Evolutionary conservation across 306 rosid species (phyloP).

Genomic region (Rosa chinensis): DNA sequence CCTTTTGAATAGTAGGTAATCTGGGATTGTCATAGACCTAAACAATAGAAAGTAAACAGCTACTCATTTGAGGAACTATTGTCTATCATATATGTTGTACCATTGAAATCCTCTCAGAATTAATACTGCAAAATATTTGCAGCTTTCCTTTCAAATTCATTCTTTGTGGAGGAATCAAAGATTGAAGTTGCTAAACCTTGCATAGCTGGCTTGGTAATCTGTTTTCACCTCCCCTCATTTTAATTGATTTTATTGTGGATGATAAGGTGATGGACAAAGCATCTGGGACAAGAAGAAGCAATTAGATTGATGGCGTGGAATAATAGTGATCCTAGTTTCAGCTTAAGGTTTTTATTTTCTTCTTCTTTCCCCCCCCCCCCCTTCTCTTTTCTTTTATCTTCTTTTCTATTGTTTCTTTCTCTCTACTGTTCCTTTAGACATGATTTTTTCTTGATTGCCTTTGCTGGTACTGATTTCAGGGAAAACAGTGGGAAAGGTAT

Average conservation of each 20-base stretch:
- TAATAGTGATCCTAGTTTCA: no score
- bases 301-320: constrained; percentile 82
- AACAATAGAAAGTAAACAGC: neutral
- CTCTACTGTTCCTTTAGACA: no score
- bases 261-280: constrained; percentile 79
- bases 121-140: no score
- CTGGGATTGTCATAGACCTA: neutral
- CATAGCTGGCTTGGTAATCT: neutral
- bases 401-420: no score
- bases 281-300: constrained; percentile 83
- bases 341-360: no score
- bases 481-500: no score
- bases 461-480: no score
- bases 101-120: neutral
- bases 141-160: no score
- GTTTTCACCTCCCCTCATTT: neutral
- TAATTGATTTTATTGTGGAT: constrained; percentile 59
- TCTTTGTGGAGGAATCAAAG: no score
- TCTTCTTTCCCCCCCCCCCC: no score
- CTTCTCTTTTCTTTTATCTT: no score
- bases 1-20: neutral
- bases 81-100: neutral
- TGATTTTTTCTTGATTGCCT: no score
- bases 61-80: neutral
- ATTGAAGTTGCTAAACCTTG: neutral